Base-by-base conservation (phyloP, 352 stramenopile species). In the Phytophthora ohioensis region DNA sequence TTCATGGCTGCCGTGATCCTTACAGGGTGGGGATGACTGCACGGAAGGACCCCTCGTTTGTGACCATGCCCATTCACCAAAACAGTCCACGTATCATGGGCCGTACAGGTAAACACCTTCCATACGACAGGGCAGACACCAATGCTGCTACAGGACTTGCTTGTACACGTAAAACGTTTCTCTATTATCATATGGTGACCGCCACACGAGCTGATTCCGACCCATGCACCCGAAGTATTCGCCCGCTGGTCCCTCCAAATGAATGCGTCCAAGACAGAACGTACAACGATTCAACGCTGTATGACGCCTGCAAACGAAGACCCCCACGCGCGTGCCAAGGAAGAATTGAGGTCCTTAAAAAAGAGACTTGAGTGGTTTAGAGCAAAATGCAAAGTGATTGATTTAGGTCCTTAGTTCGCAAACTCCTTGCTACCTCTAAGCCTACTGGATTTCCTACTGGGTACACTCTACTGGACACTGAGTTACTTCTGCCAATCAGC, bases 51-150 rank as follows among this genome's bases (percentile, higher is more conserved):
- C 2, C 49, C 49, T 6, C 49, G 49, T 27, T 57, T 57, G 12
- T 57, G 34, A 3, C 34, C 38, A 11, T 43, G 38, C 15, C 3
- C 38, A 11, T 43, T 43, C 32, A 57, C 49, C 49, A 12, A 57
- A 35, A 57, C 34, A n/a, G 49, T 57, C 15, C 49, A 57, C 4
- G 49, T 46, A 46, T 57, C 34, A 8, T 46, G 51, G 8, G 51
- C 51, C 34, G 51, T 15, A 45, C 51, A 57, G 3, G 35, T 45
- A 34, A 57, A 46, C 1, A 57, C 51, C 34, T 57, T 57, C 51
- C 51, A 45, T 2, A 57, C 12, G 7, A n/a, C 10, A 1, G 15
- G 32, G 34, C 51, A 46, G 11, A 7, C 3, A 5, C 51, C 51
- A 17, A 45, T 2, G 3, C 46, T 7, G n/a, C 51, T 34, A 17